Percentiles rank a stretch among this genome's conserved stretches.
Conservation (phyloP, 2,329 filamentous ascomycete genomes). For the Capronia epimyces region DNA sequence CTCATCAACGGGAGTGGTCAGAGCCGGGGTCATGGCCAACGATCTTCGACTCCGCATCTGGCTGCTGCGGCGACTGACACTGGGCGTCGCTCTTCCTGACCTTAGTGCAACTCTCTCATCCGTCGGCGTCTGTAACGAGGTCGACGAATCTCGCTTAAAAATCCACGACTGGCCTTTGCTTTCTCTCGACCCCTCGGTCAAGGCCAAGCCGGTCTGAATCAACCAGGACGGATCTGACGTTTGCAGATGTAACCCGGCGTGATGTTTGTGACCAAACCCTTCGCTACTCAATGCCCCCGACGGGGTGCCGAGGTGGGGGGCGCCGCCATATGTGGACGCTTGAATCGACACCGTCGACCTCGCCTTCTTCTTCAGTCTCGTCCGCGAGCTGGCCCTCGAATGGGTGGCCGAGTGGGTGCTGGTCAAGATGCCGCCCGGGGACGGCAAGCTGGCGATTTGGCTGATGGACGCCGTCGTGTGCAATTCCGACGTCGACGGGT, state of each 20-base stretch:
- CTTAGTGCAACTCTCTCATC: conserved; percentile 24
- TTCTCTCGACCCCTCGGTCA: conserved; percentile 54
- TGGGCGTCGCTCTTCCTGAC: conserved; percentile 23
- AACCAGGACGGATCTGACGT: conserved; percentile 43
- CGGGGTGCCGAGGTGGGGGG: conserved; percentile 1
- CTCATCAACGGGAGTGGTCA: conserved; percentile 17
- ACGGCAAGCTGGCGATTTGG: conserved; percentile 30
- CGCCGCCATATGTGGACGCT: background rate
- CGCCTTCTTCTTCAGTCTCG: conserved; percentile 18
- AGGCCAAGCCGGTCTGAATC: conserved; percentile 52
- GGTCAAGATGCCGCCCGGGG: conserved; percentile 25
- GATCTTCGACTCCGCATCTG: conserved; percentile 34
- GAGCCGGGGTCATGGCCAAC: conserved; percentile 35
- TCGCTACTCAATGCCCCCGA: conserved; percentile 23
- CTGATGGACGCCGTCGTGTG: conserved; percentile 33
- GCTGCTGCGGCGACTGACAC: conserved; percentile 29
- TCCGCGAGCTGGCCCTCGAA: conserved; percentile 24
- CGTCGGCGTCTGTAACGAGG: conserved; percentile 39
- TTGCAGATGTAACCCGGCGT: conserved; percentile 2
- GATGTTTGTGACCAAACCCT: conserved; percentile 20
- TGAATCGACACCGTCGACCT: conserved; percentile 17
- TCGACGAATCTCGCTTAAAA: conserved; percentile 51
- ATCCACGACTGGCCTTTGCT: conserved; percentile 61
- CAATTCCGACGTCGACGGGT: conserved; percentile 35
- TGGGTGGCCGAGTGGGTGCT: conserved; percentile 14